A percentile compares a stretch with the other conserved stretches of the same genome.
Evolutionary conservation across 2,329 filamentous ascomycete genomes (phyloP).

Genomic region (Aspergillus thermomutatus): DNA sequence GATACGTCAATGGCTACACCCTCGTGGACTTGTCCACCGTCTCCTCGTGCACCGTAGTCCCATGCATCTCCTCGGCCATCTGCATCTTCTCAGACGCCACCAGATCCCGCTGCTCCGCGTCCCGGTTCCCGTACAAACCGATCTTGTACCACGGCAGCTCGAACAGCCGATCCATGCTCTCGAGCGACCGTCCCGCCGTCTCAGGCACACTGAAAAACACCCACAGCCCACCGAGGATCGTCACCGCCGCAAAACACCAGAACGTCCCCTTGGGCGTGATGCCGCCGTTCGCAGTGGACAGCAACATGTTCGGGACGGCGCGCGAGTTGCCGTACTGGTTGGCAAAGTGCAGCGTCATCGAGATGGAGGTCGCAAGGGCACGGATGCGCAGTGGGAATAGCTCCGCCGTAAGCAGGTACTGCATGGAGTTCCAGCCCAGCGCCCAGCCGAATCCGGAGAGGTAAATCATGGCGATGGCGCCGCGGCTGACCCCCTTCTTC

Average conservation of each 20-base stretch:
- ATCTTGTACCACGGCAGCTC: slow-evolving; percentile 72
- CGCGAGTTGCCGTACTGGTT: slow-evolving; percentile 76
- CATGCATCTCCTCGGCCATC: slow-evolving; percentile 11
- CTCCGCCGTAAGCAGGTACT: slow-evolving; percentile 75
- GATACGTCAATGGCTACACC: background rate
- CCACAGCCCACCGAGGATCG: slow-evolving; percentile 65
- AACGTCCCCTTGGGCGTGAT: slow-evolving; percentile 65
- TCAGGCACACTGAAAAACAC: slow-evolving; percentile 72
- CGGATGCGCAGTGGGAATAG: slow-evolving; percentile 73
- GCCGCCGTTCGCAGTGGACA: slow-evolving; percentile 38
- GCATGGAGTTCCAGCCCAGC: slow-evolving; percentile 71
- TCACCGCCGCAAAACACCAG: slow-evolving; percentile 70
- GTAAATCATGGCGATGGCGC: slow-evolving; percentile 71
- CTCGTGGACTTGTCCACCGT: slow-evolving; percentile 7
- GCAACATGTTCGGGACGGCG: slow-evolving; percentile 71
- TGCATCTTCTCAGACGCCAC: slow-evolving; percentile 24
- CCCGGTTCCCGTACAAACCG: slow-evolving; percentile 45
- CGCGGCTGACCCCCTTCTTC: slow-evolving; percentile 56
- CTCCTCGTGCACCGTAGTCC: slow-evolving; percentile 17
- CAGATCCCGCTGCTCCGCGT: slow-evolving; percentile 28
- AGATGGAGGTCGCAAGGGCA: slow-evolving; percentile 65
- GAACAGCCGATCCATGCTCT: slow-evolving; percentile 69
- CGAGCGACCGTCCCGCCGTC: slow-evolving; percentile 56
- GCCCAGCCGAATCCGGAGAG: slow-evolving; percentile 67
- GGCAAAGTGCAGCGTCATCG: slow-evolving; percentile 75